A percentile compares a stretch with the other conserved stretches of the same genome.
Evolutionary conservation across 345 rosid species (phyloP).

Genomic region (Salix exigua): DNA sequence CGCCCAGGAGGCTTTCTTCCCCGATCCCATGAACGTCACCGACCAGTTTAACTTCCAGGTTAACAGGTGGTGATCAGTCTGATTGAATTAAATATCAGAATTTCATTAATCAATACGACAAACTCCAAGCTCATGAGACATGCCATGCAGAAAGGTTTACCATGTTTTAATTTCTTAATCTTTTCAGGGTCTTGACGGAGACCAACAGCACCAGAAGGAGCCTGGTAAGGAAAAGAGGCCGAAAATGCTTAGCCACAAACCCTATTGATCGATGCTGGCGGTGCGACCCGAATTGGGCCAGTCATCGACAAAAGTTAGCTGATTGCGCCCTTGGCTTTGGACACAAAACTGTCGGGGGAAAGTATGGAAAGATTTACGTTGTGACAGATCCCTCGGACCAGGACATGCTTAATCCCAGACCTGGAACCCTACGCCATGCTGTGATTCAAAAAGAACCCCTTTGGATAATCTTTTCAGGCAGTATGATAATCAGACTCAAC

Average conservation of each 20-base stretch:
- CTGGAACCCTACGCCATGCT: slow-evolving; percentile 72
- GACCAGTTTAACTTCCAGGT: slow-evolving; percentile 38
- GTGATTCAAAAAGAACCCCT: slow-evolving; percentile 60
- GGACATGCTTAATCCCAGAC: slow-evolving; percentile 55
- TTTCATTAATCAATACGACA: neutral
- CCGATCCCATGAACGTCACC: slow-evolving; percentile 52
- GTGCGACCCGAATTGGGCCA: slow-evolving; percentile 59
- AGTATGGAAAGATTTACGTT: slow-evolving; percentile 44
- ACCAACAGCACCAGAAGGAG: slow-evolving; percentile 50
- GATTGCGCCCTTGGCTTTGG: slow-evolving; percentile 70
- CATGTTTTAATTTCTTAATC: neutral
- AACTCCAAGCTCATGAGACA: neutral
- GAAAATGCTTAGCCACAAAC: slow-evolving; percentile 56
- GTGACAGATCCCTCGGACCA: slow-evolving; percentile 60
- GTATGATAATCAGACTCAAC: slow-evolving; percentile 56
- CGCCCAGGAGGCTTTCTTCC: slow-evolving; percentile 36
- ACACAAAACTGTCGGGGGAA: slow-evolving; percentile 57
- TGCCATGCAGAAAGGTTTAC: too few relatives aligned
- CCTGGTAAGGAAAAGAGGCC: slow-evolving; percentile 13
- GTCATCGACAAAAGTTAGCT: slow-evolving; percentile 48
- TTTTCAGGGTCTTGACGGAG: slow-evolving; percentile 21
- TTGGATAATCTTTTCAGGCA: slow-evolving; percentile 65
- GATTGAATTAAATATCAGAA: neutral
- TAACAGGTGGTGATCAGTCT: slow-evolving; percentile 28
- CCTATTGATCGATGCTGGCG: slow-evolving; percentile 91